Conservation (phyloP, 805 yeast genomes). For the Isabelozyma heimii region DNA sequence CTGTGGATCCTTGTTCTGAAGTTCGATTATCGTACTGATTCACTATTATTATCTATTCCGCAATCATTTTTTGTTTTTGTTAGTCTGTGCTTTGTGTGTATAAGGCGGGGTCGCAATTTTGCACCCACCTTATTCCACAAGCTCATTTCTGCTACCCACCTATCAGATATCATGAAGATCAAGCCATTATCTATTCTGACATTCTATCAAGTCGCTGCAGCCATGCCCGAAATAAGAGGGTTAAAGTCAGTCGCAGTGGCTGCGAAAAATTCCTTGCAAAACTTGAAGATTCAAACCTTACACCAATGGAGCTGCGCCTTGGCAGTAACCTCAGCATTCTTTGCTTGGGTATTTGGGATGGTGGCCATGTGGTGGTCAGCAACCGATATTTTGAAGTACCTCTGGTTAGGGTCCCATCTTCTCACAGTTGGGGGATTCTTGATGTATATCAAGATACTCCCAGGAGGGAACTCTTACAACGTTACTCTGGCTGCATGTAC, state of each 20-base stretch:
- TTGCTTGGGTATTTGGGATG: not conserved
- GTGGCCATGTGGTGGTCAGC: not conserved
- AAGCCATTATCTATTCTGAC: conserved; percentile 4
- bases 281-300: not conserved
- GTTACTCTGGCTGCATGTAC: conserved; percentile 7
- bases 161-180: conserved; percentile 3
- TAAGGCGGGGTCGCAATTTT: not conserved
- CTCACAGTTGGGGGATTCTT: not conserved
- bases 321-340: not conserved
- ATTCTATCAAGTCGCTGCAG: not conserved
- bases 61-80: too few relatives aligned
- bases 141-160: not conserved
- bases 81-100: not conserved
- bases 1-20: too few relatives aligned
- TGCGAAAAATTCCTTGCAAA: not conserved
- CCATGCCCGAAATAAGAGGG: not conserved
- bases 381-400: not conserved
- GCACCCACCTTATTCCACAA: not conserved
- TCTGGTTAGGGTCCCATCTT: not conserved
- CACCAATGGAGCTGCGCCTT: not conserved
- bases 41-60: too few relatives aligned
- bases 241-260: not conserved
- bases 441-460: not conserved
- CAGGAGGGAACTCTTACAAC: conserved; percentile 4
- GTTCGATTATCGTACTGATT: too few relatives aligned